Evolutionary conservation across 164 flowering plant genomes (phyloP).

Genomic region (Paratinospora sagittata): DNA sequence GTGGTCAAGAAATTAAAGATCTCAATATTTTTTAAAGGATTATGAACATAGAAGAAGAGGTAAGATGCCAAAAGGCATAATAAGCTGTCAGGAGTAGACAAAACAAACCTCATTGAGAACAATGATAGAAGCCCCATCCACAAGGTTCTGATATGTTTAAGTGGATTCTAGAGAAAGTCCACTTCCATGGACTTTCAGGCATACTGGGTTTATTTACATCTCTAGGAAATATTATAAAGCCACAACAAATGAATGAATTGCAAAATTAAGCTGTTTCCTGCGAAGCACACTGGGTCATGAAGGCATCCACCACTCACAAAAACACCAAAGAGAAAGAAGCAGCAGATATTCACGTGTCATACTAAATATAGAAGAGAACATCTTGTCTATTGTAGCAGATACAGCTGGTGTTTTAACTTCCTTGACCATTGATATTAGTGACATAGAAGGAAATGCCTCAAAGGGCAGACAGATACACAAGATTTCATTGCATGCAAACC

Average conservation of each 20-base stretch:
- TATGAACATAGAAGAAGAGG: background rate
- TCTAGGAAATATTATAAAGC: no score
- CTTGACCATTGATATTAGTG: background rate
- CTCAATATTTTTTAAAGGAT: background rate
- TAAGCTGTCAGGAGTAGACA: background rate
- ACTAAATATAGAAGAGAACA: no score
- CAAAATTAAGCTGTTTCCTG: no score
- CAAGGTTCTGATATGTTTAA: background rate
- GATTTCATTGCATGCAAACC: no score
- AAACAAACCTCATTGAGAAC: background rate
- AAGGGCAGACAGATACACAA: no score
- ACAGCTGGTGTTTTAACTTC: no score
- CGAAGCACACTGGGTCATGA: no score
- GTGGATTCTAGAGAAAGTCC: background rate
- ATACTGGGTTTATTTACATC: no score
- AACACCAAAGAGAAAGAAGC: background rate
- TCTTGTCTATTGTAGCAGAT: no score
- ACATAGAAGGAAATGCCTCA: background rate
- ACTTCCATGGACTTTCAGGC: background rate
- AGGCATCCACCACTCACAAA: no score
- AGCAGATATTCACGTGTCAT: background rate
- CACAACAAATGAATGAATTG: no score
- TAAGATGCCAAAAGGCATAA: no score
- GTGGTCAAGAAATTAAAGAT: background rate
- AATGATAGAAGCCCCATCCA: background rate